Evolutionary conservation across 2,329 filamentous ascomycete genomes (phyloP).

Genomic region (Fusarium pseudograminearum): DNA sequence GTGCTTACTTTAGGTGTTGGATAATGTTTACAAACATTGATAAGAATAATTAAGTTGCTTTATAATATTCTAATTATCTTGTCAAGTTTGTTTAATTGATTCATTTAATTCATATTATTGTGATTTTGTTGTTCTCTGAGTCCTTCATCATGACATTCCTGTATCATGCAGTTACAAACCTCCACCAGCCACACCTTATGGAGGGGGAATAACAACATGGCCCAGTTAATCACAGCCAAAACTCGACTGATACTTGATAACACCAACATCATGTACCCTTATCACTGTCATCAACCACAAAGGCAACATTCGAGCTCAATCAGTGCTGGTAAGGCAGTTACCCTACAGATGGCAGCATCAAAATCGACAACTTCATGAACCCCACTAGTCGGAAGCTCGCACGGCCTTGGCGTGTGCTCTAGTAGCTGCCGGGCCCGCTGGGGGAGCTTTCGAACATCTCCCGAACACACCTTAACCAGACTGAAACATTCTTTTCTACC

Average conservation of each 20-base stretch:
- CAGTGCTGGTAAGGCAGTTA: neutral
- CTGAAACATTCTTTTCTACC: neutral
- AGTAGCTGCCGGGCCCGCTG: slow-evolving; percentile 39
- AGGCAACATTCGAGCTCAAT: neutral
- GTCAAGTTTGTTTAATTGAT: accelerated
- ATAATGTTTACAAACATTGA: slow-evolving; percentile 1
- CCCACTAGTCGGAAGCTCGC: slow-evolving; percentile 23
- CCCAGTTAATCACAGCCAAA: neutral
- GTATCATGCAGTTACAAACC: neutral
- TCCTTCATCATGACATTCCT: neutral
- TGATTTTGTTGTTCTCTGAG: accelerated
- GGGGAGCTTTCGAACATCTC: slow-evolving; percentile 18
- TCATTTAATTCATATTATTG: neutral
- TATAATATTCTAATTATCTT: neutral
- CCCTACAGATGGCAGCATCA: neutral
- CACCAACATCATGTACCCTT: no score
- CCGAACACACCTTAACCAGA: slow-evolving; percentile 28
- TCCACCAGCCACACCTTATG: neutral
- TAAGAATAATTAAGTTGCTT: neutral
- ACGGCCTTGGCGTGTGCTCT: slow-evolving; percentile 23
- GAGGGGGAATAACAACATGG: neutral
- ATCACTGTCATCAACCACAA: neutral
- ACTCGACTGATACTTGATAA: no score
- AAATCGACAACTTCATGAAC: neutral
- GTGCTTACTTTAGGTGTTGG: slow-evolving; percentile 10